These are phyloP conservation scores for Talaromyces atroroseus DNA, from an alignment of 2,329 filamentous ascomycete species.

Conservation along the genomic window DNA sequence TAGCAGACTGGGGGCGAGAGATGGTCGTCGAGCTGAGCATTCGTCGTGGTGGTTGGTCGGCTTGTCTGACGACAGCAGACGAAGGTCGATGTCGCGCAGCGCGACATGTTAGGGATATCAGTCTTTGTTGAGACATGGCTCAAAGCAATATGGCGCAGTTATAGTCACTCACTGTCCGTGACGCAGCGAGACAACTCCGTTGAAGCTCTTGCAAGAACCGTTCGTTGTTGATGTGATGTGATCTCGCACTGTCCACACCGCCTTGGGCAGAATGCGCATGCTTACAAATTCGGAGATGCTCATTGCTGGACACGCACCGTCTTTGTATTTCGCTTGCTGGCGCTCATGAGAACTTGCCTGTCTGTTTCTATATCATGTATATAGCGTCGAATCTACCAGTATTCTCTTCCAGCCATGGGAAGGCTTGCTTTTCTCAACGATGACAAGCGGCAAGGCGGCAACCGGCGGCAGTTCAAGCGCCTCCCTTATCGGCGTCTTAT, in stretches of 20 bases:
- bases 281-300: slow-evolving; percentile 12
- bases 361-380: too few relatives aligned
- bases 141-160: neutral
- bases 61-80: neutral
- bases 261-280: slow-evolving; percentile 9
- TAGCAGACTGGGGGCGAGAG: slow-evolving; percentile 18
- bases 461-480: neutral
- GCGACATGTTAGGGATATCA: slow-evolving; percentile 2
- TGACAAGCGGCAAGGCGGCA: neutral
- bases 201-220: too few relatives aligned
- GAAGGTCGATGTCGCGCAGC: slow-evolving; percentile 1
- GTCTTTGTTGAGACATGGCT: slow-evolving; percentile 2
- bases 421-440: too few relatives aligned
- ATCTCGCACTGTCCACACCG: slow-evolving; percentile 8
- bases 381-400: too few relatives aligned
- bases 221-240: neutral
- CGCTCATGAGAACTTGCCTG: neutral
- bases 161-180: neutral
- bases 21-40: neutral
- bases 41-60: neutral
- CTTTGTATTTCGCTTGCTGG: neutral
- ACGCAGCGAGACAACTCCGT: too few relatives aligned
- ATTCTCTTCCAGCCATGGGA: too few relatives aligned
- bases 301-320: neutral
- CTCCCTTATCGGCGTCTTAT: neutral